Evolutionary conservation across 2,329 filamentous ascomycete genomes (phyloP), one percentile per base, ranked within the genome.

Genomic region (Penicillium polonicum): DNA sequence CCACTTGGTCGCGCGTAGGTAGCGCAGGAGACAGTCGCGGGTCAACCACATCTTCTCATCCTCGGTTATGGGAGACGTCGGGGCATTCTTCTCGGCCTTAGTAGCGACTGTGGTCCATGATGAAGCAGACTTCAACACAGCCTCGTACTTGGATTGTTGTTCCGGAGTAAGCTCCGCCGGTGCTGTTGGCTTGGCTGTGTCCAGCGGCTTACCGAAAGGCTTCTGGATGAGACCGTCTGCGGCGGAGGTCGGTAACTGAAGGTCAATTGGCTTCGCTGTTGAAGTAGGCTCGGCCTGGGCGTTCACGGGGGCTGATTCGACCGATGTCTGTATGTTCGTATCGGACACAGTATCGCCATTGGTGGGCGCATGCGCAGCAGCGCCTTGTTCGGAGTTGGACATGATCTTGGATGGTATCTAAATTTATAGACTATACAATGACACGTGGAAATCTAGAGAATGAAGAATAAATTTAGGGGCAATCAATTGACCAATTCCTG

Each of bases 1-100:
- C 92, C 94, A 99, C 76, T 96, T 97, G 38, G 91, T 92, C 21
- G 94, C 94, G 59, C 93, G 89, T 31, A 99, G 86, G 74, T 96
- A 99, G 66, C 94, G 89, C 41, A 97, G 82, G 17, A 99, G 83
- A 72, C 93, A 97, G 74, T 99, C 94, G 64, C 87, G 86, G 13
- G 92, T 96, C 65, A 99, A 83, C 87, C 91, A 99, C 78, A 94
- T 86, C 70, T 86, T 88, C 77, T 99, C 94, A 50, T 81, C 78
- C 58, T 96, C 91, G 50, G 85, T 87, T 58, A 97, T 78, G 2
- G 90, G 86, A 2, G 85, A 82, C 60, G 79, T 79, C 10, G 81
- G 75, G 12, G 83, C 78, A 54, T 79, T 79, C 61, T 84, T 88
- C 53, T 84, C 83, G 7, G 82, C 80, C 21, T 86, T 85, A 41